phyloP scores from a whole-genome alignment of 768 basidiomycete species.

The Cystobasidium onofrii region DNA sequence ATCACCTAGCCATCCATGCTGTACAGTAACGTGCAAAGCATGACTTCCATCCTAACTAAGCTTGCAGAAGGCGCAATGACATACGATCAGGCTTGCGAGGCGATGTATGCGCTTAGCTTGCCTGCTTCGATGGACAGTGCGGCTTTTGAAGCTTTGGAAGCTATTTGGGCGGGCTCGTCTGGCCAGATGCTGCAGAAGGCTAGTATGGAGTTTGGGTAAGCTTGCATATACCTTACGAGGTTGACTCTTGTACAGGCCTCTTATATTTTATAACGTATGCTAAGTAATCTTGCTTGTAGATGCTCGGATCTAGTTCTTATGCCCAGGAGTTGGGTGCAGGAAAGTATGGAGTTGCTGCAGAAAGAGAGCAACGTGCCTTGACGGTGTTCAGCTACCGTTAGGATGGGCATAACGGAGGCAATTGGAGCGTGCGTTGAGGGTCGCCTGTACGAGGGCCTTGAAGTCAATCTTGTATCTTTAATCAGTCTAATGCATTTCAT shows the following conservation, averaged over 20 bases:
- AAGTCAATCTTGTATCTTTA: no score
- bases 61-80: constrained; percentile 3
- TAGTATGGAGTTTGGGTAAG: neutral
- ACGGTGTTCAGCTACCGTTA: neutral
- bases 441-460: no score
- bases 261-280: no score
- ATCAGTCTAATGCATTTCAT: no score
- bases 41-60: neutral
- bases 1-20: neutral
- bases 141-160: neutral
- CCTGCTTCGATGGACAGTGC: neutral
- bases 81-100: neutral
- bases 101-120: neutral
- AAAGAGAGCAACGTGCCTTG: neutral
- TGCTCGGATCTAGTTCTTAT: neutral
- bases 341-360: neutral
- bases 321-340: neutral
- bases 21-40: neutral
- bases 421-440: no score
- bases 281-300: no score
- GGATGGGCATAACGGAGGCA: no score
- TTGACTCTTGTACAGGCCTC: no score
- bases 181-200: neutral
- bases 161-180: neutral
- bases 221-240: no score